Evolutionary conservation across 169 alveolate species (phyloP), one percentile per base, ranked within the genome.

Genomic region (Plasmodium coatneyi): DNA sequence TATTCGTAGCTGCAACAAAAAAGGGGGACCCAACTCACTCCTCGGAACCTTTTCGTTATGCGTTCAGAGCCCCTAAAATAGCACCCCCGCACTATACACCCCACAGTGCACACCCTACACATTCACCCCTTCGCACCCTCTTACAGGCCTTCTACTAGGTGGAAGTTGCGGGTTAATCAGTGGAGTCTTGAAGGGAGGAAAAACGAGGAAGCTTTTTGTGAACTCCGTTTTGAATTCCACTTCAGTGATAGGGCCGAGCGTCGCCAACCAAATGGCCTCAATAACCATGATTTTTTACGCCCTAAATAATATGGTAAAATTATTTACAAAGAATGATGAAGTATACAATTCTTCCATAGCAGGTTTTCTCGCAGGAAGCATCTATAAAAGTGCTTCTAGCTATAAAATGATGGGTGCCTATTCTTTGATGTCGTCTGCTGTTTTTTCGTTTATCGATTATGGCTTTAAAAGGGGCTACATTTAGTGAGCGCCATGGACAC

Each of bases 101-200:
- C 56, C 5, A 4, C n/a, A 46, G 5, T 46, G n/a, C 2, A 46
- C 56, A 46, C n/a, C n/a, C 3, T 10, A 46, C 56, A 30, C 70
- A 72, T 49, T 32, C 41, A 84, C 56, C 49, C 36, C 34, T 60
- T 80, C 14, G 28, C 16, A 30, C 71, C 28, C 52, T 78, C 56
- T 19, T 80, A 5, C 89, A 97, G 99, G 99, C 14, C 72, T 97
- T 79, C 84, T 95, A 0, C 83, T 96, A 70, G 99, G 99, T 1
- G 97, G 98, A 4, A 52, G 97, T 30, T 97, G 96, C 82, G 99
- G 99, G 12, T 39, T 96, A 30, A 60, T 96, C 6, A 94, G 92
- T 70, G 98, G 98, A n/a, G 70, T 97, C n/a, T 71, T 95, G 74
- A 97, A 92, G 80, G 98, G 98, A 16, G 99, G 98, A 22, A 96